phyloP scores from a whole-genome alignment of 306 rosid species.

The Vachellia pachyceras region DNA sequence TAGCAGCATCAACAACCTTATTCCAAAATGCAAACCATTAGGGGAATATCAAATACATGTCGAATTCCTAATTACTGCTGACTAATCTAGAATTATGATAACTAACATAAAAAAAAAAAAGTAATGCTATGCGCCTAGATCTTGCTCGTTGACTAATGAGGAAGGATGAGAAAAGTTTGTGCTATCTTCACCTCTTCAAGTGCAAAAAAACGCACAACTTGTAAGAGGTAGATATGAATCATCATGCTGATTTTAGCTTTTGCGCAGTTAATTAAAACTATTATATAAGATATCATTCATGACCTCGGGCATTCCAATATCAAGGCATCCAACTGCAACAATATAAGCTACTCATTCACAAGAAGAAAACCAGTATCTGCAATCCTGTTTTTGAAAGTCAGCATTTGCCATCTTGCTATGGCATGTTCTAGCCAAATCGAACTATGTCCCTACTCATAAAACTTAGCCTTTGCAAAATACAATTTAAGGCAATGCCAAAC shows the following conservation, averaged over 20 bases:
- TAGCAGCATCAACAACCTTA: slow-evolving; percentile 80
- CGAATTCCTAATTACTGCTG: slow-evolving; percentile 15
- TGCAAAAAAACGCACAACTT: neutral
- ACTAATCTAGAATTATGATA: slow-evolving; percentile 7
- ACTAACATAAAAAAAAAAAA: neutral
- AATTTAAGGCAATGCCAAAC: slow-evolving; percentile 9
- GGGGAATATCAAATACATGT: slow-evolving; percentile 5
- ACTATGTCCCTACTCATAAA: slow-evolving; percentile 5
- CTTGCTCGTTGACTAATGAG: neutral
- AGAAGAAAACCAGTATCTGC: slow-evolving; percentile 22
- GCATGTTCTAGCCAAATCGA: neutral
- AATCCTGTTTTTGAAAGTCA: neutral
- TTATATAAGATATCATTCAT: neutral
- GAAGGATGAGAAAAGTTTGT: neutral
- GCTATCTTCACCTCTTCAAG: neutral
- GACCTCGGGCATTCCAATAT: slow-evolving; percentile 3
- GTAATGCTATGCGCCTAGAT: neutral
- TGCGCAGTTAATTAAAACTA: neutral
- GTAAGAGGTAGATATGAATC: too few relatives aligned
- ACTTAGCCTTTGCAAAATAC: neutral
- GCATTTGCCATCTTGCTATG: neutral
- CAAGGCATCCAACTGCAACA: slow-evolving; percentile 2
- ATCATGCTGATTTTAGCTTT: neutral
- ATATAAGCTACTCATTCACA: slow-evolving; percentile 14
- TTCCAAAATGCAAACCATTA: slow-evolving; percentile 38